These are phyloP conservation scores for Pyrus hybrid DNA, from an alignment of 331 rosid genomes.

Conservation along the genomic window DNA sequence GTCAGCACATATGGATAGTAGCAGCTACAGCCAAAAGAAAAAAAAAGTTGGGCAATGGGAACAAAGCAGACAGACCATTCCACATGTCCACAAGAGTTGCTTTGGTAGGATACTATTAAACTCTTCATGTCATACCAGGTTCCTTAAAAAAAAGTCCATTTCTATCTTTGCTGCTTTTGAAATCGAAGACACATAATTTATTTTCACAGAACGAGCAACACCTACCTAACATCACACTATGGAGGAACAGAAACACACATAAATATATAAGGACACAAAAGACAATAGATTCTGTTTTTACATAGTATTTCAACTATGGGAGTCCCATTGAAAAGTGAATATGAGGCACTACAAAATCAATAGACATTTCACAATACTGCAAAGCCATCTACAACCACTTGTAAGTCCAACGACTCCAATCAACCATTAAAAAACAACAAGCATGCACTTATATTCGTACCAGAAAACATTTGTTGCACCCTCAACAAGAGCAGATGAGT, in stretches of 20 bases:
- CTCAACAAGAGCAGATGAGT: slow-evolving; percentile 95
- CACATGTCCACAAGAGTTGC: neutral
- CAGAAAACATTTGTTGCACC: slow-evolving; percentile 95
- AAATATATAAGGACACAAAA: neutral
- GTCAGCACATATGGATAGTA: neutral
- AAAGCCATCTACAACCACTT: neutral
- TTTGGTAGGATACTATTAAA: neutral
- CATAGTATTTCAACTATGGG: neutral
- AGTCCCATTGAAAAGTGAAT: neutral
- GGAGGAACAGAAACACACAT: neutral
- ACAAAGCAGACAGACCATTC: neutral
- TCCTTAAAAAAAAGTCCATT: neutral
- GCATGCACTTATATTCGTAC: slow-evolving; percentile 34
- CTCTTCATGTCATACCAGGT: neutral
- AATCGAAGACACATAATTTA: neutral
- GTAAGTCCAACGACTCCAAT: neutral
- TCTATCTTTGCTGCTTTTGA: neutral
- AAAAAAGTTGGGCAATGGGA: neutral
- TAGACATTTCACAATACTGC: neutral
- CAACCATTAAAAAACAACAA: neutral
- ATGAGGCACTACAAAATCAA: neutral
- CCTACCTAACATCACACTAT: too few relatives aligned
- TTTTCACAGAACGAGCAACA: neutral
- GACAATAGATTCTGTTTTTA: neutral
- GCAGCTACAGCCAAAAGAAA: neutral